A percentile compares a stretch with the other conserved stretches of the same genome.
These are phyloP conservation scores for Talaromyces sp. DNA, from an alignment of 2,329 filamentous ascomycete species.

Conservation along the genomic window DNA sequence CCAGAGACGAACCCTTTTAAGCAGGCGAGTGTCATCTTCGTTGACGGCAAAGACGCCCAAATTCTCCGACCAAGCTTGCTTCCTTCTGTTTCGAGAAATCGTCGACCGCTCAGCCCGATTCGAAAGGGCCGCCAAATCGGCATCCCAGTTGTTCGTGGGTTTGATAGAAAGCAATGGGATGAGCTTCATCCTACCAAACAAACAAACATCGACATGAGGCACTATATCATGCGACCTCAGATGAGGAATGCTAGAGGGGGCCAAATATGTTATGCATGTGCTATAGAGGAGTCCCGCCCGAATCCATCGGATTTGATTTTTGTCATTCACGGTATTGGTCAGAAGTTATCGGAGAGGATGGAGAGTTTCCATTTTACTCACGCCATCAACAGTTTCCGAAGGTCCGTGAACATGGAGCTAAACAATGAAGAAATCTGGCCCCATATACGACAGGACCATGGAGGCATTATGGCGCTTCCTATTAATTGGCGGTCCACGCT, in stretches of 20 bases:
- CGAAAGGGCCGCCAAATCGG: constrained; percentile 78
- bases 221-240: constrained; percentile 38
- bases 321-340: constrained; percentile 91
- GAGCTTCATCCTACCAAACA: constrained; percentile 58
- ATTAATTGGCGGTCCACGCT: constrained; percentile 91
- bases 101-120: constrained; percentile 77
- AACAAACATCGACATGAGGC: constrained; percentile 36
- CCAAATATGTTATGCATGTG: constrained; percentile 52
- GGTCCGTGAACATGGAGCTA: constrained; percentile 81
- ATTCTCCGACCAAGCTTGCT: constrained; percentile 80
- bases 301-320: constrained; percentile 83
- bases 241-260: constrained; percentile 25
- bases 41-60: constrained; percentile 70
- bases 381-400: constrained; percentile 83
- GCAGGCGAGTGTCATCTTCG: constrained; percentile 81
- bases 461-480: constrained; percentile 89
- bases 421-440: constrained; percentile 68
- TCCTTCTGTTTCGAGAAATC: constrained; percentile 78
- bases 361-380: constrained; percentile 98
- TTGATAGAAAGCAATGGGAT: constrained; percentile 73
- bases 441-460: constrained; percentile 70
- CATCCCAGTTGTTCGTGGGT: constrained; percentile 82
- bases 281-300: constrained; percentile 58
- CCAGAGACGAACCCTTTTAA: constrained; percentile 58
- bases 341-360: constrained; percentile 90